Conservation (phyloP, 2,329 filamentous ascomycete genomes). For the Aspergillus fumigatiaffinis region DNA sequence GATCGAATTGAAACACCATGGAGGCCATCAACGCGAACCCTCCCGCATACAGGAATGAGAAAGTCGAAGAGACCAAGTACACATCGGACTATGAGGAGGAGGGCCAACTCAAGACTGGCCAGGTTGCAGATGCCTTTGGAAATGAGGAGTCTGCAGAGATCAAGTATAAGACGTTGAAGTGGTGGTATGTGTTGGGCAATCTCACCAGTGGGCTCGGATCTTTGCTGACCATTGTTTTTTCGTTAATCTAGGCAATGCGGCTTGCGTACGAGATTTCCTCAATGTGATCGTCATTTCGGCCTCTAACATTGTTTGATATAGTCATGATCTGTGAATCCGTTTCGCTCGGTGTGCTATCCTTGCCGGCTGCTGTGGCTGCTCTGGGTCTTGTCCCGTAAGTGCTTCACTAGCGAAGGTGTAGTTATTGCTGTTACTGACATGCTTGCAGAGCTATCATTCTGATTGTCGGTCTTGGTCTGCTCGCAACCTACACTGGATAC, state of each 20-base stretch:
- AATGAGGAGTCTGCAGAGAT: slow-evolving; percentile 36
- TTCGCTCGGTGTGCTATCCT: slow-evolving; percentile 51
- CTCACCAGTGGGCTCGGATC: too few relatives aligned
- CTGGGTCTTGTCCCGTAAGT: slow-evolving; percentile 49
- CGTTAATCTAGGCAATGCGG: slow-evolving; percentile 31
- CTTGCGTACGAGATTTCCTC: slow-evolving; percentile 25
- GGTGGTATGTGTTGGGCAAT: slow-evolving; percentile 24
- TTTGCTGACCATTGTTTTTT: background rate
- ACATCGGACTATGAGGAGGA: background rate
- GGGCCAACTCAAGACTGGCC: background rate
- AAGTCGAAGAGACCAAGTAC: background rate
- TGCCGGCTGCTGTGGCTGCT: slow-evolving; percentile 48
- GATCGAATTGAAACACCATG: background rate
- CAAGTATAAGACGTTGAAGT: slow-evolving; percentile 47
- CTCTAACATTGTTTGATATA: slow-evolving; percentile 2
- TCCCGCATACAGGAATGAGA: background rate
- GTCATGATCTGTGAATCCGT: slow-evolving; percentile 56
- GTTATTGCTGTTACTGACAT: slow-evolving; percentile 3
- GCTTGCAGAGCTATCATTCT: slow-evolving; percentile 46
- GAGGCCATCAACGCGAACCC: background rate
- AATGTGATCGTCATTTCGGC: background rate
- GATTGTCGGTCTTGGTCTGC: slow-evolving; percentile 50
- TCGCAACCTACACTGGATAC: slow-evolving; percentile 57
- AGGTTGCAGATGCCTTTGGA: slow-evolving; percentile 26
- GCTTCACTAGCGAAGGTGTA: background rate